Base-by-base conservation (phyloP, 1,284 basidiomycete genomes). In the Cryptococcus sp. region DNA sequence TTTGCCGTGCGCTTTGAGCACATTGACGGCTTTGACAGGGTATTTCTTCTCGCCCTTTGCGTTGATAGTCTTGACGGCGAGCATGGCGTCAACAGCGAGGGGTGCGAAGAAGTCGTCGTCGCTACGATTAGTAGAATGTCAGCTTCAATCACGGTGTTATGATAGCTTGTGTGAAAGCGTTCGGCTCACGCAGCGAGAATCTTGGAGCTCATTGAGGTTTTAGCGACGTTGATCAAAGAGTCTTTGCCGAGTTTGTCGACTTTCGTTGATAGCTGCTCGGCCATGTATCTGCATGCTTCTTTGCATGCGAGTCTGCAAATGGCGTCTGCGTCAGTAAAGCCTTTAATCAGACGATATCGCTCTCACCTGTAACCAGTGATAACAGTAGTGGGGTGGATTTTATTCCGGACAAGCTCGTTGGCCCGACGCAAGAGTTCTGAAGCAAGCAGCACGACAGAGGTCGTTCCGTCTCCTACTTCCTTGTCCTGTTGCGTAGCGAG, bases 401-500 rank as follows among this genome's bases (percentile, higher is more conserved):
- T 98, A 75, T 93, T 89, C 81, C 96, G 93, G 66, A 99, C 93
- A 46, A 99, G 87, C 76, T 99, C 96, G 77, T 99, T 99, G 60
- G 95, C 96, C 57, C 96, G 85, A 65, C 91, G 87, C 62, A 99
- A 83, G 41, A 99, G 86, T 78, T 99, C 95, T 17, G 96, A 93
- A 49, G 95, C 93, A 70, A 99, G 87, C 68, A 99, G 91, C 46
- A 99, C 96, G 46, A 99, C 96, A 13, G 94, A 98, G 1, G 96
- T 99, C 8, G 96, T 99, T 15, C 96, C 96, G 80, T 99, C 96
- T 46, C 96, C 96, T 34, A 99, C 96, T 81, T 99, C 96, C 78
- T 95, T 97, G 79, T 99, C 96, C 80, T 99, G 95, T 77, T 99
- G 98, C 80, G 98, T 93, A 1, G 96, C 94, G 46, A 99, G 87